These are phyloP conservation scores for Alternaria infectoria DNA, from an alignment of 2,329 filamentous ascomycete species.

Conservation along the genomic window DNA sequence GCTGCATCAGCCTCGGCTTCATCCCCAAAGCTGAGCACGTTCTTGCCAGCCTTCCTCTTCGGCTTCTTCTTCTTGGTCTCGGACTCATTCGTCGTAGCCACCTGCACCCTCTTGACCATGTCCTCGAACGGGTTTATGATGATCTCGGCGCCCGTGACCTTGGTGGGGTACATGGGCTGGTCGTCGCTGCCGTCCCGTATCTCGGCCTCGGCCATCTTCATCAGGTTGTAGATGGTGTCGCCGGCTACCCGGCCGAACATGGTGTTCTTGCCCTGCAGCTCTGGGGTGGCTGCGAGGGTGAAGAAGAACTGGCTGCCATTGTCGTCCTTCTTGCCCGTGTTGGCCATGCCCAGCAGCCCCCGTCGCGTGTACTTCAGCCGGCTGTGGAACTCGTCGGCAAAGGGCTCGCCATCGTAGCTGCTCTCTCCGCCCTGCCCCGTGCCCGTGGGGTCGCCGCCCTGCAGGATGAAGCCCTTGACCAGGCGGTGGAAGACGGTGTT, in stretches of 20 bases:
- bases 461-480: constrained; percentile 88
- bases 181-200: constrained; percentile 77
- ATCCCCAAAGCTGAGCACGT: constrained; percentile 78
- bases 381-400: constrained; percentile 90
- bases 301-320: constrained; percentile 99
- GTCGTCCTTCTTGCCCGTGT: constrained; percentile 75
- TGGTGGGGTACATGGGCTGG: constrained; percentile 83
- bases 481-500: constrained; percentile 93
- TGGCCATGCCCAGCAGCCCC: constrained; percentile 94
- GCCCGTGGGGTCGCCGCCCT: constrained; percentile 92
- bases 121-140: constrained; percentile 82
- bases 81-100: constrained; percentile 57
- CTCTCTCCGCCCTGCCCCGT: constrained; percentile 91
- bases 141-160: constrained; percentile 75
- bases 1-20: constrained; percentile 63
- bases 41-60: constrained; percentile 77
- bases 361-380: constrained; percentile 91
- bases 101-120: constrained; percentile 72
- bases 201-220: constrained; percentile 91
- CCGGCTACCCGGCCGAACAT: constrained; percentile 91
- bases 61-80: constrained; percentile 57
- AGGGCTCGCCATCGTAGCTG: constrained; percentile 83
- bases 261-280: constrained; percentile 89
- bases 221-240: constrained; percentile 93
- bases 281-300: constrained; percentile 80